A percentile compares a stretch with the other conserved stretches of the same genome.
Conservation (phyloP, 257 asterid genomes). For the Fraxinus anomala region DNA sequence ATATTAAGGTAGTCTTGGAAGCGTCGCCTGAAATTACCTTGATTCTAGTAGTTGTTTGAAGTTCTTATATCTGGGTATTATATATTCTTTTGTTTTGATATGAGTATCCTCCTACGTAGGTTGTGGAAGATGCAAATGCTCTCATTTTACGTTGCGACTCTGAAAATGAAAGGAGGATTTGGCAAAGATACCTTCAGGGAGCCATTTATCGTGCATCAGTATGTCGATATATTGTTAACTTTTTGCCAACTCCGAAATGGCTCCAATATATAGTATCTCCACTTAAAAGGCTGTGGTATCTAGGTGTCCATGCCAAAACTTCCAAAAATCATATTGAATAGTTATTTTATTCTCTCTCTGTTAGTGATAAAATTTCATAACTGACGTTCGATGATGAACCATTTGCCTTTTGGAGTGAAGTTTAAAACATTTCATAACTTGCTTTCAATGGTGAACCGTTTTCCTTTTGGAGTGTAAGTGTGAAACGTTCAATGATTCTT, state of each 20-base stretch:
- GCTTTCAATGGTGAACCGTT: slow-evolving; percentile 9
- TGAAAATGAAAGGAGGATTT: slow-evolving; percentile 64
- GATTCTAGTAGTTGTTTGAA: slow-evolving; percentile 16
- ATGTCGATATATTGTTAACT: slow-evolving; percentile 22
- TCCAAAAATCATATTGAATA: slow-evolving; percentile 5
- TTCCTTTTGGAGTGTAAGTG: neutral
- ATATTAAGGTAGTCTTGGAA: slow-evolving; percentile 53
- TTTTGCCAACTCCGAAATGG: neutral
- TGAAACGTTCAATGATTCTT: neutral
- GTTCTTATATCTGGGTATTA: slow-evolving; percentile 20
- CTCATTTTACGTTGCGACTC: slow-evolving; percentile 75
- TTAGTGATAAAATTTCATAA: neutral
- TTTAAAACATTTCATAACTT: neutral
- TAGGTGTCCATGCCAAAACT: neutral
- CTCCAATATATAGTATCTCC: neutral
- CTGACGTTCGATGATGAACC: slow-evolving; percentile 10
- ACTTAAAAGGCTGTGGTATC: neutral
- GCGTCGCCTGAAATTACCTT: slow-evolving; percentile 14
- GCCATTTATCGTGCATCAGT: slow-evolving; percentile 96
- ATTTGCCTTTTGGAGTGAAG: neutral
- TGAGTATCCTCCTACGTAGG: slow-evolving; percentile 41
- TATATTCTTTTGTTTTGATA: slow-evolving; percentile 27
- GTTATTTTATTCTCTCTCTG: slow-evolving; percentile 7
- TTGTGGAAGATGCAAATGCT: slow-evolving; percentile 80
- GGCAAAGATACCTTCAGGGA: slow-evolving; percentile 87